phyloP scores from a whole-genome alignment of 2,329 filamentous ascomycete species.

The Acarospora socialis region DNA sequence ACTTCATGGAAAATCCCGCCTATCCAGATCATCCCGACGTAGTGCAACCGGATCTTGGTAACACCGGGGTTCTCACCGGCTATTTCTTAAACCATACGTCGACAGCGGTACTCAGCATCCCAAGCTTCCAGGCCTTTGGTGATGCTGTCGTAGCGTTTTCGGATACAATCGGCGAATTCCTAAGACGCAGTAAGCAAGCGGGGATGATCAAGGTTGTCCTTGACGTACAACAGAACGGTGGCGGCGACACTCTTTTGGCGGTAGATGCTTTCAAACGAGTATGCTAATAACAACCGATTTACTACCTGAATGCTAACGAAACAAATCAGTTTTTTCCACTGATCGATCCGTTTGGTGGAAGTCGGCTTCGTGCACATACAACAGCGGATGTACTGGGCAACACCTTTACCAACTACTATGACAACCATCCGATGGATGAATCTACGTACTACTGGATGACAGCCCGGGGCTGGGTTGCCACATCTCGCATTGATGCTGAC shows the following conservation, averaged over 20 bases:
- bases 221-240: constrained; percentile 17
- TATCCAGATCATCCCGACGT: constrained; percentile 13
- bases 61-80: constrained; percentile 9
- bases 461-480: constrained; percentile 16
- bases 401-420: constrained; percentile 13
- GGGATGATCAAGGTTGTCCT: constrained; percentile 14
- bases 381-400: constrained; percentile 13
- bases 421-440: constrained; percentile 2
- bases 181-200: constrained; percentile 9
- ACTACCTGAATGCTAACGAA: not conserved
- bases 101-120: constrained; percentile 27
- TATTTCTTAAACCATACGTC: constrained; percentile 13
- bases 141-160: constrained; percentile 20
- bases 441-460: constrained; percentile 2
- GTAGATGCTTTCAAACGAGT: constrained; percentile 14
- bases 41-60: constrained; percentile 12
- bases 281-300: not conserved
- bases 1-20: constrained; percentile 7
- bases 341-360: constrained; percentile 13
- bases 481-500: constrained; percentile 15
- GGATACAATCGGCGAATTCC: constrained; percentile 19
- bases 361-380: constrained; percentile 13
- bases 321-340: constrained; percentile 14
- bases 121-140: constrained; percentile 22
- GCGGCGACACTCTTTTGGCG: constrained; percentile 14